phyloP scores from a whole-genome alignment of 345 rosid species.

The Cardiospermum halicacabum region DNA sequence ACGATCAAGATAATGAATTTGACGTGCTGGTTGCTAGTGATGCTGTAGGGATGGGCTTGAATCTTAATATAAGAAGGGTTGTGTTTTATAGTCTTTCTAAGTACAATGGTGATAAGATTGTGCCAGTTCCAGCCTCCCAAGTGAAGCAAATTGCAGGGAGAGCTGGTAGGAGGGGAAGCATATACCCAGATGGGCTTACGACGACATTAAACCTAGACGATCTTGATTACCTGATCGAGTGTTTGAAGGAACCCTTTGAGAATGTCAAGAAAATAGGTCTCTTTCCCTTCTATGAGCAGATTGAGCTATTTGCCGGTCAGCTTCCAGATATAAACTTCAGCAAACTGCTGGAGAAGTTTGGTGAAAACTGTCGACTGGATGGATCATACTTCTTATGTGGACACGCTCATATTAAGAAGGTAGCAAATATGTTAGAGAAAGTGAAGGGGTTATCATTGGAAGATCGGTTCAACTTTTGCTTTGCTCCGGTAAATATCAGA shows the following conservation, averaged over 20 bases:
- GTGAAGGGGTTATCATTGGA: conserved; percentile 64
- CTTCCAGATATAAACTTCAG: conserved; percentile 48
- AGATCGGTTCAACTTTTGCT: conserved; percentile 92
- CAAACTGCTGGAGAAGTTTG: conserved; percentile 67
- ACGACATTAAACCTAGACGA: conserved; percentile 73
- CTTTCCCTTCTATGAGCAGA: conserved; percentile 92
- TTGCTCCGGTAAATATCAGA: conserved; percentile 88
- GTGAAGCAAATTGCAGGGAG: conserved; percentile 97
- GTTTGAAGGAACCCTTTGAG: conserved; percentile 83
- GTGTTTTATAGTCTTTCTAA: conserved; percentile 70
- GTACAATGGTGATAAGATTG: conserved; percentile 79
- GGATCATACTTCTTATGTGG: conserved; percentile 80
- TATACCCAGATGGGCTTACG: conserved; percentile 83
- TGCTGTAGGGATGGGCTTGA: conserved; percentile 97
- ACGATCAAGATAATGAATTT: conserved; percentile 78
- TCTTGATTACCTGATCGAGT: conserved; percentile 66
- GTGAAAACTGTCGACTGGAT: conserved; percentile 76
- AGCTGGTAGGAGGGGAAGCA: conserved; percentile 94
- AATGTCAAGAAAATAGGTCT: conserved; percentile 76
- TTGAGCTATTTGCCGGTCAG: conserved; percentile 80
- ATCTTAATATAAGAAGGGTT: conserved; percentile 87
- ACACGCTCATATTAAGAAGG: conserved; percentile 83
- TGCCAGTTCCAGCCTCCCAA: conserved; percentile 80
- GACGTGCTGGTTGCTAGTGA: conserved; percentile 97
- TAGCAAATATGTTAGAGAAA: conserved; percentile 93